Evolutionary conservation across 495 filamentous ascomycete species (phyloP), one percentile per base, ranked within the genome.

Genomic region (Filosporella fistucella): DNA sequence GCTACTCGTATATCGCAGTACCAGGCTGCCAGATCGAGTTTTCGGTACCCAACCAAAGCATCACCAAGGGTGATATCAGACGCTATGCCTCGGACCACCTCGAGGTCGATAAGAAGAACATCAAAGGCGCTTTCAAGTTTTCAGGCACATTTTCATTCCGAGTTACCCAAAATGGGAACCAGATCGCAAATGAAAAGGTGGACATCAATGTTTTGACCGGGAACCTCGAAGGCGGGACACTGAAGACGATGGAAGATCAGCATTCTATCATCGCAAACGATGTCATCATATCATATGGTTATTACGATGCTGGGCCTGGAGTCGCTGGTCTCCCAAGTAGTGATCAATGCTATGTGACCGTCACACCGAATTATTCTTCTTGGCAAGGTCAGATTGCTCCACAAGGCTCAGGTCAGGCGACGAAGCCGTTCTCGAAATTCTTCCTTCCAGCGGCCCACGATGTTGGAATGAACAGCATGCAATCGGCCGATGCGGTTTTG

Each of bases 401-500:
- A 2, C 57, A 56, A 1, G 67, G 62, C 7, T 74, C 74, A 1
- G 49, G 58, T 2, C 55, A 60, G 24, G 72, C 70, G 17, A 42
- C 63, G 11, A 62, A 67, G 14, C 69, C 68, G 1, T 76, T 77
- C 57, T 45, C 54, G 9, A 63, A 64, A 18, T 63, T 77, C 35
- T 70, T 76, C 12, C 66, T 78, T 1, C 68, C 76, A 1, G 49
- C 64, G 0, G 58, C 64, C 1, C 75, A 80, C 51, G 74, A 78
- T 42, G 65, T 68, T 18, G 74, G 76, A 10, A 77, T 80, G 72
- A 78, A 80, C 57, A 75, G 63, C 59, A 72, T 77, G 70, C 55
- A 66, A 37, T 69, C 51, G 49, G 55, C 61, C 35, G 49, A 64
- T 6, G 63, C 62, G 0, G 49, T 78, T 13, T 54, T 76, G 41